Evolutionary conservation across 169 alveolate genomes (phyloP), one percentile per base, ranked within the genome.

Genomic region (Eimeria zaria): DNA sequence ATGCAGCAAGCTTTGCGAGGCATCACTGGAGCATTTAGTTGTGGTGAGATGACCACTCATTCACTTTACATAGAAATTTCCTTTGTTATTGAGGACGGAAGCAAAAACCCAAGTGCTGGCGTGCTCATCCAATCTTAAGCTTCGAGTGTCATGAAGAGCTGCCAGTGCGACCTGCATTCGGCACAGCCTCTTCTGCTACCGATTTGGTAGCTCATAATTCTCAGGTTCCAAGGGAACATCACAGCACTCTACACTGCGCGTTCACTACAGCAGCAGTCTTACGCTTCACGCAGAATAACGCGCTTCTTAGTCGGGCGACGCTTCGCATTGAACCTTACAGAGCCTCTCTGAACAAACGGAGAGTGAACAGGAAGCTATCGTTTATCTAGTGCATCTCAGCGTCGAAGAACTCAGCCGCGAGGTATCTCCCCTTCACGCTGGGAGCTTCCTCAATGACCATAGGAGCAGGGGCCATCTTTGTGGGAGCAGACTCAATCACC

Each of bases 401-500:
- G 14, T 73, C 58, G 14, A 41, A 53, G 14, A 4, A 73, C 22
- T 44, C 67, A 51, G 89, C 89, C 27, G 64, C 69, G 30, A 80
- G 89, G 89, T 80, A 80, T 69, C 89, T 44, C 4, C 67, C 67
- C 67, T 44, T 46, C 89, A 24, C 48, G 58, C n/a, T 0, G n/a
- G 69, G 85, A 9, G 67, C 85, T 8, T 58, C 67, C 55, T 55
- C 71, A 12, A 81, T 20, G 51, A 81, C 39, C 92, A 85, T 39
- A 24, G 92, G 81, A 85, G 92, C 92, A 39, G 78, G 80, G 24
- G 76, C 92, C 62, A 60, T 39, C 80, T 58, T 58, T 0, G 73
- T 36, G 18, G 76, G 80, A 36, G 92, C 92, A 0, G 89, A 24
- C 81, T 85, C 92, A 85, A 85, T 24, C 27, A 58, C 36, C 92